These are phyloP conservation scores for Penicillium simplicissimum DNA, from an alignment of 495 filamentous ascomycete genomes.

Conservation along the genomic window DNA sequence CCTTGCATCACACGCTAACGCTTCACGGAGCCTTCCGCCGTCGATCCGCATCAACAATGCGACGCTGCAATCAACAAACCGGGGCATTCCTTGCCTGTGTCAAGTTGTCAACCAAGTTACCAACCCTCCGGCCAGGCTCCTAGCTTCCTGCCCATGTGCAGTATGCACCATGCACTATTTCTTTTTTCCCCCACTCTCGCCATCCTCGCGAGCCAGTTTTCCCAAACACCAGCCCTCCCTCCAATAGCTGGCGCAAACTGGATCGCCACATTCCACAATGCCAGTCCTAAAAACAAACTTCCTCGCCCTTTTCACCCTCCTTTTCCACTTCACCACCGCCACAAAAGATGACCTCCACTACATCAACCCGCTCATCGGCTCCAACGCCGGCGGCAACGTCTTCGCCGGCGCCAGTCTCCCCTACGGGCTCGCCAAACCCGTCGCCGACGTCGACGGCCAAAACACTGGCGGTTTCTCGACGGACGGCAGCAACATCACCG, in stretches of 20 bases:
- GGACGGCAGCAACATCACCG: constrained; percentile 60
- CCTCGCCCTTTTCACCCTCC: not conserved
- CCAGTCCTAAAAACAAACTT: not conserved
- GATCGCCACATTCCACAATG: constrained; percentile 12
- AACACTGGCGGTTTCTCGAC: constrained; percentile 73
- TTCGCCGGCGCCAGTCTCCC: constrained; percentile 74
- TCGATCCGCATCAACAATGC: constrained; percentile 26
- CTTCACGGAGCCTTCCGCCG: constrained; percentile 9
- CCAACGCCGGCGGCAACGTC: constrained; percentile 62
- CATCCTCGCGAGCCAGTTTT: not conserved
- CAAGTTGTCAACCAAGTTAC: not conserved
- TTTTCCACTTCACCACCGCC: constrained; percentile 10
- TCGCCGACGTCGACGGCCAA: constrained; percentile 65
- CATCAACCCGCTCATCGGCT: constrained; percentile 57
- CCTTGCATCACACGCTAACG: constrained; percentile 21
- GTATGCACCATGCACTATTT: not conserved
- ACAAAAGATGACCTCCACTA: constrained; percentile 30
- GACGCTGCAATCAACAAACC: constrained; percentile 17
- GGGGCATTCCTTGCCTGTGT: constrained; percentile 6
- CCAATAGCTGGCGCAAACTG: not conserved
- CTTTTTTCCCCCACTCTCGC: not conserved
- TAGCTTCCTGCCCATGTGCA: not conserved
- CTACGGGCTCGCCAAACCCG: constrained; percentile 73
- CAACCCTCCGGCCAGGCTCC: not conserved
- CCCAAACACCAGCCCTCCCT: not conserved